phyloP scores from a whole-genome alignment of 768 basidiomycete species.

The Tulasnella sp. region DNA sequence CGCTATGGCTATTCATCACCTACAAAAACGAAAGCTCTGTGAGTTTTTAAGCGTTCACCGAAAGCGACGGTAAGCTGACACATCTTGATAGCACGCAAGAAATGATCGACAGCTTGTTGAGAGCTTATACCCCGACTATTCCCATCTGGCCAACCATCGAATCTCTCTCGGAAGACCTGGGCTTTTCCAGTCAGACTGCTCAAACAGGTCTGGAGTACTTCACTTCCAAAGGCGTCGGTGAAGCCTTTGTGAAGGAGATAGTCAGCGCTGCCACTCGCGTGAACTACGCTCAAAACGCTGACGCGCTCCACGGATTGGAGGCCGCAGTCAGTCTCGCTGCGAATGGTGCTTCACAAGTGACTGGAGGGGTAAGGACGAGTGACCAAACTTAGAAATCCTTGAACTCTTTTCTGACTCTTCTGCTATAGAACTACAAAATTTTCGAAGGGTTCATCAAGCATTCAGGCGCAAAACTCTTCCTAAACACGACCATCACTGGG shows the following conservation, averaged over 20 bases:
- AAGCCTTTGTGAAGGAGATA: conserved; percentile 55
- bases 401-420: neutral
- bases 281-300: conserved; percentile 72
- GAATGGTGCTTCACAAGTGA: conserved; percentile 47
- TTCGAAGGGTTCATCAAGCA: conserved; percentile 70
- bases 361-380: conserved; percentile 39
- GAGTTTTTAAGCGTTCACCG: neutral
- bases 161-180: conserved; percentile 36
- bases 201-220: conserved; percentile 50
- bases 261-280: conserved; percentile 72
- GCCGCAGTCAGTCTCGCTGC: conserved; percentile 64
- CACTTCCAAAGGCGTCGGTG: conserved; percentile 39
- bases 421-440: conserved; percentile 26
- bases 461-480: conserved; percentile 55
- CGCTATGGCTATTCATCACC: conserved; percentile 63
- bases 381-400: neutral
- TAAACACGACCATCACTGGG: conserved; percentile 46
- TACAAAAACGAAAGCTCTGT: conserved; percentile 35
- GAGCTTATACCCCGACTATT: conserved; percentile 42
- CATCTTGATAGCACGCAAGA: conserved; percentile 15
- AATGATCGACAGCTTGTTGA: conserved; percentile 41
- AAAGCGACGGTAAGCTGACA: neutral
- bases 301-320: conserved; percentile 64
- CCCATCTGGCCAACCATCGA: conserved; percentile 54
- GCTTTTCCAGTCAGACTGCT: conserved; percentile 28